These are phyloP conservation scores for Yueomyces sp. DNA, from an alignment of 805 yeast genomes.

Conservation along the genomic window DNA sequence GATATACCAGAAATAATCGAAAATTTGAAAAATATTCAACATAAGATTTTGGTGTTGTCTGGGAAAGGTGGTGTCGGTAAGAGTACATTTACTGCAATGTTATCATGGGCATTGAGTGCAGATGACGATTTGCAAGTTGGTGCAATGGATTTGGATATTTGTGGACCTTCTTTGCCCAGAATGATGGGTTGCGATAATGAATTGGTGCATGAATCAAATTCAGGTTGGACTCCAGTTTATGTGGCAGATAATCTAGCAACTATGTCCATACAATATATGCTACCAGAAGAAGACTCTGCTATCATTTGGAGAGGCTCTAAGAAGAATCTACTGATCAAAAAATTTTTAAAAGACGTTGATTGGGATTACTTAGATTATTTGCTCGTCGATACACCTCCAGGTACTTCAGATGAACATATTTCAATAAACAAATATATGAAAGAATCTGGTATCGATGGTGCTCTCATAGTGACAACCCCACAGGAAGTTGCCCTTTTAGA, in stretches of 20 bases:
- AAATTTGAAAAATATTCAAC: conserved; percentile 51
- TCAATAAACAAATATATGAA: conserved; percentile 79
- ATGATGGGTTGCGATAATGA: conserved; percentile 91
- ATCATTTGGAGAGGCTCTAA: conserved; percentile 97
- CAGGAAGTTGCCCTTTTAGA: conserved; percentile 94
- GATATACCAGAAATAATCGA: conserved; percentile 68
- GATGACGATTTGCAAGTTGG: conserved; percentile 77
- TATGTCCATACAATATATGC: conserved; percentile 91
- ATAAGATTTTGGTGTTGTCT: conserved; percentile 70
- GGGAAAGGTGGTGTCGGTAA: conserved; percentile 97
- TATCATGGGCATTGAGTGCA: conserved; percentile 92
- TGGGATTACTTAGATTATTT: conserved; percentile 79
- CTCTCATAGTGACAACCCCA: conserved; percentile 88
- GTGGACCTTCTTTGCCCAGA: conserved; percentile 93
- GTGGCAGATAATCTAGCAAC: conserved; percentile 89
- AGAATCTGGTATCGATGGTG: conserved; percentile 90
- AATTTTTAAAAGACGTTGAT: conserved; percentile 84
- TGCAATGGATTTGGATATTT: conserved; percentile 92
- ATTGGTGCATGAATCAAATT: conserved; percentile 71
- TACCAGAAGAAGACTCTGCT: conserved; percentile 87
- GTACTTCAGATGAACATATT: conserved; percentile 94
- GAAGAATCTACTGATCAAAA: conserved; percentile 85
- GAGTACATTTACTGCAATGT: conserved; percentile 88
- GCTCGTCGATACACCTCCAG: conserved; percentile 95
- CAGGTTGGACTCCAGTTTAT: conserved; percentile 96